Conservation (phyloP, 2,329 filamentous ascomycete species). For the Paracamarosporium sp. region DNA sequence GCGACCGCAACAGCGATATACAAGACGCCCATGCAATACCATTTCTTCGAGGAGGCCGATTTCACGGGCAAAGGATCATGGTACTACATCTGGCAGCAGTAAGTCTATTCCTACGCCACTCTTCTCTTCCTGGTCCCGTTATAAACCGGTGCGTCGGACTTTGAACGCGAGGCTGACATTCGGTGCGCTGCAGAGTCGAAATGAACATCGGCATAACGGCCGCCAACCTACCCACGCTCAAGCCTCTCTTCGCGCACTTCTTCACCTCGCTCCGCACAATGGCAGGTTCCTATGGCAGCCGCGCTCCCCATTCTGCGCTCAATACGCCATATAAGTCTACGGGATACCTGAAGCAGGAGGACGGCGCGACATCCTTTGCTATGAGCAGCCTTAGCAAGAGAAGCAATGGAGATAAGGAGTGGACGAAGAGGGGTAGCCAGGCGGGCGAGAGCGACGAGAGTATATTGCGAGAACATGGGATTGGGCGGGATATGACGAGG, state of each 20-base stretch:
- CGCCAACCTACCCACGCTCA: constrained; percentile 36
- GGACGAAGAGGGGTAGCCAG: constrained; percentile 8
- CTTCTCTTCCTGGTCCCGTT: not conserved
- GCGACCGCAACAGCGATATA: constrained; percentile 32
- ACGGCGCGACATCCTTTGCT: constrained; percentile 9
- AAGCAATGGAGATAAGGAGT: constrained; percentile 7
- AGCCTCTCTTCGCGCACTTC: constrained; percentile 32
- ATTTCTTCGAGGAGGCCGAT: constrained; percentile 36
- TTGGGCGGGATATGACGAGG: constrained; percentile 11
- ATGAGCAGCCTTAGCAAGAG: constrained; percentile 22
- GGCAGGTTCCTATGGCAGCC: constrained; percentile 17
- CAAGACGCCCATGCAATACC: constrained; percentile 33
- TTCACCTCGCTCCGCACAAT: constrained; percentile 30
- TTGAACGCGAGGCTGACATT: too few relatives aligned
- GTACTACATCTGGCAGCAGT: constrained; percentile 38
- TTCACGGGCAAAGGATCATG: constrained; percentile 31
- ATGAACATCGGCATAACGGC: constrained; percentile 41
- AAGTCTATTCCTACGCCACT: constrained; percentile 8
- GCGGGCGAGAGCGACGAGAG: constrained; percentile 20
- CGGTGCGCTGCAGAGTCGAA: constrained; percentile 29
- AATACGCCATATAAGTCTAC: constrained; percentile 21
- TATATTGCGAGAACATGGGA: constrained; percentile 9
- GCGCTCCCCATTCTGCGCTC: constrained; percentile 9
- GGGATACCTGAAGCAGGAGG: constrained; percentile 24
- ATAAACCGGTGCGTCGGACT: too few relatives aligned